Base-by-base conservation (phyloP, 495 filamentous ascomycete species). In the Polyplosphaeria fusca region DNA sequence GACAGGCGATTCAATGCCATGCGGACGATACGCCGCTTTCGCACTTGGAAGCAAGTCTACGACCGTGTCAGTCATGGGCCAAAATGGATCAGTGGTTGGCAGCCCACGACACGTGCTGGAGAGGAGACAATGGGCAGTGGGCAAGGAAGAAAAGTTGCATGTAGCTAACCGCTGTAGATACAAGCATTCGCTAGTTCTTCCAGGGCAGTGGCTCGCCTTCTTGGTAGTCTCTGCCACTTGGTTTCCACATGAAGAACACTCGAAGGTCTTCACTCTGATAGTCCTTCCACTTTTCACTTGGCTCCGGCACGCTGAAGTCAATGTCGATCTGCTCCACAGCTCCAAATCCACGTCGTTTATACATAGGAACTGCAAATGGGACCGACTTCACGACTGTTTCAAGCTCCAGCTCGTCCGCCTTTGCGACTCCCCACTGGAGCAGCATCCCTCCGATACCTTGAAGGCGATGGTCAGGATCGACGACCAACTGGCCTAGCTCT, bases 301-400 rank as follows among this genome's bases (percentile, higher is more conserved):
- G 45, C 28, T 18, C 23, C 3, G 11, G 12, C 3, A 32, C 19
- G 2, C 11, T 32, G 7, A 47, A 47, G 18, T 47, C 45, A 14
- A 22, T 13, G 11, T 47, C 19, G 3, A 47, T 14, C 12, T 28
- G 14, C 7, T 27, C 45, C 9, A 32, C 11, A 2, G 5, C 5
- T 27, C 24, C 26, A 47, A 47, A 47, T 3, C 45, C 45, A 18
- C 45, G 32, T 18, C 14, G 28, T 27, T 47, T 27, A 47, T 47
- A 47, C 18, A 32, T 2, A 2, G 45, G 24, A 2, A 27, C 26
- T 5, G 45, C 45, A 47, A 28, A 47, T 5, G 45, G 45, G 4
- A 32, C 26, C 2, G 45, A 47, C 26, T 9, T 16, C 4, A 47
- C 16, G 2, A 27, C 9, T 3, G 24, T n/a, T 5, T 47, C 45